Percentiles rank a stretch among this genome's conserved stretches.
These are phyloP conservation scores for Aspergillus novoparasiticus DNA, from an alignment of 2,329 filamentous ascomycete genomes.

Conservation along the genomic window DNA sequence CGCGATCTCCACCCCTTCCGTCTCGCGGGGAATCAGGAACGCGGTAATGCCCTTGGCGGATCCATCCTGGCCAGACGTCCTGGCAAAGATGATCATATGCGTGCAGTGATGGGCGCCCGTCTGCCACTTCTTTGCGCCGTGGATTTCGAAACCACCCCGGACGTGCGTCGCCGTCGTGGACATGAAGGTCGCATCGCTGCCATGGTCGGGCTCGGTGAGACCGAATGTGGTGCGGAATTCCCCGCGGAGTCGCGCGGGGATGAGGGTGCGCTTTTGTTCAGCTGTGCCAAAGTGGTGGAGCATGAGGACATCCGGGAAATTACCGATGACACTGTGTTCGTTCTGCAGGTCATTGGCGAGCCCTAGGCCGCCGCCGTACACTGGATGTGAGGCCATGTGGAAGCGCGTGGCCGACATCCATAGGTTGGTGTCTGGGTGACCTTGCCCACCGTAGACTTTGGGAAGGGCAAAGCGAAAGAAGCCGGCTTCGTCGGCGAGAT, in stretches of 20 bases:
- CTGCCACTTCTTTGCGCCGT: conserved; percentile 67
- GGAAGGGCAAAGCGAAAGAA: neutral
- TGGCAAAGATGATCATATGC: conserved; percentile 64
- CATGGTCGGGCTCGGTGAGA: neutral
- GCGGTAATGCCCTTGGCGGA: neutral
- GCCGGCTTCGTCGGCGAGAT: neutral
- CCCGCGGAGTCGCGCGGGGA: neutral
- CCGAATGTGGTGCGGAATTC: neutral
- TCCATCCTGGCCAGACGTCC: conserved; percentile 51
- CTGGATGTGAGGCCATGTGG: neutral
- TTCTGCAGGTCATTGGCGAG: neutral
- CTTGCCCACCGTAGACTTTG: neutral
- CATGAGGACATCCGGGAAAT: neutral
- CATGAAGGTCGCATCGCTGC: neutral
- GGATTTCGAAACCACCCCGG: conserved; percentile 39
- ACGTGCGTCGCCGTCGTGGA: neutral
- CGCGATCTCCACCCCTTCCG: neutral
- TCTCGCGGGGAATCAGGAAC: neutral
- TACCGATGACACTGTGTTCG: neutral
- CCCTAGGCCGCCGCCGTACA: neutral
- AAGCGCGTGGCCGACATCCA: neutral
- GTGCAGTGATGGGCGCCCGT: conserved; percentile 64
- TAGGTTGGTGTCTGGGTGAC: neutral
- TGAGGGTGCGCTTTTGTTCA: neutral
- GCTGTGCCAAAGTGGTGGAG: neutral